Conservation (phyloP, 2,329 filamentous ascomycete species). For the Fusarium udum region DNA sequence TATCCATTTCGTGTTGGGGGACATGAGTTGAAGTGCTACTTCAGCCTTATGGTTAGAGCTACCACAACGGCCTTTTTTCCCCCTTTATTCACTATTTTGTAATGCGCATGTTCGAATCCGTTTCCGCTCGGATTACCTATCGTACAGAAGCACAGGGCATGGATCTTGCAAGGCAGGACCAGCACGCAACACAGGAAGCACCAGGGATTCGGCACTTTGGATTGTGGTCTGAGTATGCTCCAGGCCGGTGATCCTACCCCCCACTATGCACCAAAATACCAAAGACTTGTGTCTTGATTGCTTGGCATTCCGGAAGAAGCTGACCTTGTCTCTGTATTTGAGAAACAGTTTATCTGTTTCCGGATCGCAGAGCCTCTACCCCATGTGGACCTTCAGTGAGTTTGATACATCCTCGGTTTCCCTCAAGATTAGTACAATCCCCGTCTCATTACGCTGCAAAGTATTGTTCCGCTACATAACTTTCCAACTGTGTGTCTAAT, state of each 20-base stretch:
- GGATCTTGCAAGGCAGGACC: too few species aligned
- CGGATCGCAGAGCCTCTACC: neutral
- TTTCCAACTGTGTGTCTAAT: neutral
- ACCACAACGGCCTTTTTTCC: neutral
- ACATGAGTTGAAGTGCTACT: neutral
- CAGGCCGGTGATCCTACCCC: fast-evolving
- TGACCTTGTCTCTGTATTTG: neutral
- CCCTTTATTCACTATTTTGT: neutral
- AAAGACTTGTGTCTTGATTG: neutral
- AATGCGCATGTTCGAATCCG: neutral
- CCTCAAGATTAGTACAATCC: neutral
- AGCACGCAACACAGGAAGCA: too few species aligned
- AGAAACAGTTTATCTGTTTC: neutral
- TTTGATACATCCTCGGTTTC: neutral
- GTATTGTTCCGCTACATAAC: neutral
- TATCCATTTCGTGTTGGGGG: fast-evolving
- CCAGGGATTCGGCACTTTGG: too few species aligned
- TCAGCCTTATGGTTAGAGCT: neutral
- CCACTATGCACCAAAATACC: neutral
- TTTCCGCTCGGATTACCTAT: too few species aligned
- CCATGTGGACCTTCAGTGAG: neutral
- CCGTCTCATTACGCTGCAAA: neutral
- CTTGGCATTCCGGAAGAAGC: neutral
- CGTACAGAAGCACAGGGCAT: too few species aligned
- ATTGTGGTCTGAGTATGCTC: neutral